Percentiles rank a stretch among this genome's conserved stretches.
phyloP scores from a whole-genome alignment of 2,329 filamentous ascomycete species.

The Acrodontium crateriforme region DNA sequence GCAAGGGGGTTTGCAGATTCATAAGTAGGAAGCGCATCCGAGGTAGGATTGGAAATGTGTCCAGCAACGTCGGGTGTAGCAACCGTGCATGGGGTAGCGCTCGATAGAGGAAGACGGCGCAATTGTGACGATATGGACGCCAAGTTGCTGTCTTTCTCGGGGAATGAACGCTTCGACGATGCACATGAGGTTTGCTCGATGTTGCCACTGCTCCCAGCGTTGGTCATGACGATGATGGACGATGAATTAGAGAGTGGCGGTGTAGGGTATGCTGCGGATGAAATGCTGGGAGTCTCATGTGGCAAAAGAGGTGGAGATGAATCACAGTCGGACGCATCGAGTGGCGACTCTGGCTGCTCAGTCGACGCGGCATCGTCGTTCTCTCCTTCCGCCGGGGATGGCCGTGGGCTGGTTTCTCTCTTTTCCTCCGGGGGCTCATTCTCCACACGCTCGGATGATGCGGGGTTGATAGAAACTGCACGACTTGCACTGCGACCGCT shows the following conservation, averaged over 20 bases:
- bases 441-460: slow-evolving; percentile 11
- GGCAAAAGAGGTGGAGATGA: slow-evolving; percentile 23
- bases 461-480: slow-evolving; percentile 23
- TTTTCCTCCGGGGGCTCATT: slow-evolving; percentile 5
- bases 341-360: slow-evolving; percentile 6
- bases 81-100: slow-evolving; percentile 51
- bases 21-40: slow-evolving; percentile 38
- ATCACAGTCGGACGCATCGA: slow-evolving; percentile 12
- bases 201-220: slow-evolving; percentile 12
- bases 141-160: slow-evolving; percentile 13
- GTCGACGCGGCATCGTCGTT: slow-evolving; percentile 1
- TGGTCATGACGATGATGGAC: slow-evolving; percentile 20
- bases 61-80: slow-evolving; percentile 51
- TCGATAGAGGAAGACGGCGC: slow-evolving; percentile 26
- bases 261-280: slow-evolving; percentile 23
- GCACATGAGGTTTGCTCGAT: slow-evolving; percentile 1
- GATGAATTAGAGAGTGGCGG: slow-evolving; percentile 29
- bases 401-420: slow-evolving; percentile 10
- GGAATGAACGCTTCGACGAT: slow-evolving; percentile 4
- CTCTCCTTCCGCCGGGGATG: slow-evolving; percentile 6
- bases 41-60: slow-evolving; percentile 56
- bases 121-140: slow-evolving; percentile 14
- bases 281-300: slow-evolving; percentile 19
- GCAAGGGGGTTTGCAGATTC: slow-evolving; percentile 32
- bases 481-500: slow-evolving; percentile 26